phyloP scores from a whole-genome alignment of 192 early-diverging fungal genomes.

The Chytriomyces sp. region DNA sequence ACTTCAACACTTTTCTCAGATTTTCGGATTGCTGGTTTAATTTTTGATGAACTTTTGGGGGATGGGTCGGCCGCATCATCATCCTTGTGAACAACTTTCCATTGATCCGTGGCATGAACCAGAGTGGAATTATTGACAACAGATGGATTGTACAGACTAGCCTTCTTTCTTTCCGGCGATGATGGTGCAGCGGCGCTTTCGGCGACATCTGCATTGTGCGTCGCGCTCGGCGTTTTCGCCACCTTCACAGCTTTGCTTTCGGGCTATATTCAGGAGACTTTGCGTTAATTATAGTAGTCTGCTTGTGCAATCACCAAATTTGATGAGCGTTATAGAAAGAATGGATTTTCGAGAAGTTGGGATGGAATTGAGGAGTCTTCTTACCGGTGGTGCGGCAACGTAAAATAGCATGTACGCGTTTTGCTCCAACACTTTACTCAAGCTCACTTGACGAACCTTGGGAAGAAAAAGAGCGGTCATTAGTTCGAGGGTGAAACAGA shows the following conservation, averaged over 20 bases:
- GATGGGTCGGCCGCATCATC: not conserved
- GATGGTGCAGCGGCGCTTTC: not conserved
- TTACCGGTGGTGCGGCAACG: constrained; percentile 14
- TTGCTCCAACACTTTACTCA: constrained; percentile 70
- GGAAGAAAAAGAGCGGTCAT: not conserved
- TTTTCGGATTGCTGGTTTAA: not conserved
- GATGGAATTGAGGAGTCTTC: not conserved
- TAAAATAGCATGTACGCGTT: constrained; percentile 92
- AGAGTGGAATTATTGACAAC: constrained; percentile 4
- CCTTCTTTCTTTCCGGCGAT: constrained; percentile 16
- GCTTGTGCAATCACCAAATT: not conserved
- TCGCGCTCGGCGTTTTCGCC: not conserved
- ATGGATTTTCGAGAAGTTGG: not conserved
- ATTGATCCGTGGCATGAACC: constrained; percentile 12
- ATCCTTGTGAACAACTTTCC: constrained; percentile 13
- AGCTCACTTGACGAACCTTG: constrained; percentile 69
- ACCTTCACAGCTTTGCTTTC: constrained; percentile 3
- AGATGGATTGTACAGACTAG: constrained; percentile 17
- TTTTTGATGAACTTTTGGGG: not conserved
- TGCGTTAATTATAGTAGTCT: not conserved
- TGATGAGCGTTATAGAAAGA: not conserved
- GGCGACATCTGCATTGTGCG: not conserved
- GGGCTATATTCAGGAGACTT: not conserved
- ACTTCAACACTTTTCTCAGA: not conserved
- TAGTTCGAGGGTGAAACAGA: not conserved